phyloP scores from a whole-genome alignment of 306 rosid species.

The Luffa acutangula region DNA sequence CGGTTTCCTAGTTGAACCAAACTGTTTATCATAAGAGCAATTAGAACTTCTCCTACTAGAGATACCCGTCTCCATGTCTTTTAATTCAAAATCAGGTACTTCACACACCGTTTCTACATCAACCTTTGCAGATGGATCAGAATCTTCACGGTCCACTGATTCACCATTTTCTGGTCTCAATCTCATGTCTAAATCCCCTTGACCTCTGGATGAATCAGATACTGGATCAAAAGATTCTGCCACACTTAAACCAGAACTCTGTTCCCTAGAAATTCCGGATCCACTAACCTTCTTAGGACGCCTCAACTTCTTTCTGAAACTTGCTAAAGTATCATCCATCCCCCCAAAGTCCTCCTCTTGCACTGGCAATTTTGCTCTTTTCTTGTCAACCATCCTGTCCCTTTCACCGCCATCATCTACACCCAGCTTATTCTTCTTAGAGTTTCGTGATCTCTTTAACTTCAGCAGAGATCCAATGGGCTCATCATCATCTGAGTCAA shows the following conservation, averaged over 20 bases:
- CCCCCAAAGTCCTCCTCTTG: conserved; percentile 51
- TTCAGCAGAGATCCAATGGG: conserved; percentile 79
- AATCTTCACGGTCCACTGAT: conserved; percentile 12
- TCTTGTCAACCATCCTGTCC: conserved; percentile 26
- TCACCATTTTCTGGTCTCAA: conserved; percentile 12
- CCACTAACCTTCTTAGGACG: conserved; percentile 74
- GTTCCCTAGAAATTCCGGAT: conserved; percentile 29
- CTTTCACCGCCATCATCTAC: conserved; percentile 27
- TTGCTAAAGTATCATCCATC: conserved; percentile 89
- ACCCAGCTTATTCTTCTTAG: conserved; percentile 37
- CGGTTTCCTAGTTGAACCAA: conserved; percentile 32
- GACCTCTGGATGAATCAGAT: conserved; percentile 16
- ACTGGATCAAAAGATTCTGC: conserved; percentile 24
- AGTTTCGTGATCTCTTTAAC: conserved; percentile 39
- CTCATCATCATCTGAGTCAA: conserved; percentile 63
- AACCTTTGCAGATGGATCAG: conserved; percentile 14
- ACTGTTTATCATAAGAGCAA: conserved; percentile 23
- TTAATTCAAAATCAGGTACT: conserved; percentile 14
- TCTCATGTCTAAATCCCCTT: conserved; percentile 16
- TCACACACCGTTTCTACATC: conserved; percentile 20
- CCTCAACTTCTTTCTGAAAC: conserved; percentile 83
- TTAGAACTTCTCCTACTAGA: conserved; percentile 23
- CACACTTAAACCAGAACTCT: conserved; percentile 26
- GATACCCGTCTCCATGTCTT: conserved; percentile 13
- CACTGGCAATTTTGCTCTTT: conserved; percentile 12